These are phyloP conservation scores for Crucibulum laeve DNA, from an alignment of 768 basidiomycete species.

Conservation along the genomic window DNA sequence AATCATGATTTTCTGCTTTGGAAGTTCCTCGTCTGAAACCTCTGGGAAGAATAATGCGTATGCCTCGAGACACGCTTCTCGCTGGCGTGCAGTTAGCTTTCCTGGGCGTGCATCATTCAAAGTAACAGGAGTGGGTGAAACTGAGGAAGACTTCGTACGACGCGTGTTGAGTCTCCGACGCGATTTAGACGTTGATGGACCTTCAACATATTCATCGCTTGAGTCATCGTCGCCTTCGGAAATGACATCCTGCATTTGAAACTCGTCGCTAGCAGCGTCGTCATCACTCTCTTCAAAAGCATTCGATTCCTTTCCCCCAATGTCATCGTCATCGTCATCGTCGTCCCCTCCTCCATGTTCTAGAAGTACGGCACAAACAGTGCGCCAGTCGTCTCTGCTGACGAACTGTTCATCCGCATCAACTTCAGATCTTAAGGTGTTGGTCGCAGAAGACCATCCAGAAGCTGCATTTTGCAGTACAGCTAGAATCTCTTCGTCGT, in stretches of 20 bases:
- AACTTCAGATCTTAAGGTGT: constrained; percentile 8
- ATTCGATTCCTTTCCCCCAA: not conserved
- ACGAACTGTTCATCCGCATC: constrained; percentile 32
- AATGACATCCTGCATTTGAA: constrained; percentile 11
- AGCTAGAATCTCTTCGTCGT: constrained; percentile 67
- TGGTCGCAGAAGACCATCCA: constrained; percentile 51
- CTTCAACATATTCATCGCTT: constrained; percentile 29
- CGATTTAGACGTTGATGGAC: constrained; percentile 11
- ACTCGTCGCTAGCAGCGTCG: no score
- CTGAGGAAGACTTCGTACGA: constrained; percentile 5
- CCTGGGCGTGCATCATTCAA: not conserved
- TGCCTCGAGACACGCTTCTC: constrained; percentile 46
- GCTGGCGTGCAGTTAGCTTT: constrained; percentile 48
- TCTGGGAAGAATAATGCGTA: constrained; percentile 76
- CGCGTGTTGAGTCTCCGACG: constrained; percentile 11
- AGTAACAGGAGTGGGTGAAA: constrained; percentile 4
- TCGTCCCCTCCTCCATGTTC: constrained; percentile 34
- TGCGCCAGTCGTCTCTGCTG: constrained; percentile 69
- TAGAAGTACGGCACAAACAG: constrained; percentile 74
- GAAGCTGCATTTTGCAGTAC: constrained; percentile 75
- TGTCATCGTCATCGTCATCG: constrained; percentile 10
- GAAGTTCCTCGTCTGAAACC: constrained; percentile 38
- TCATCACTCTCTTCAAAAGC: constrained; percentile 1
- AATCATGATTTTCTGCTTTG: constrained; percentile 54
- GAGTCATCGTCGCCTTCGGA: constrained; percentile 21